Evolutionary conservation across 2,329 filamentous ascomycete species (phyloP).

Genomic region (Metarhizium rileyi): DNA sequence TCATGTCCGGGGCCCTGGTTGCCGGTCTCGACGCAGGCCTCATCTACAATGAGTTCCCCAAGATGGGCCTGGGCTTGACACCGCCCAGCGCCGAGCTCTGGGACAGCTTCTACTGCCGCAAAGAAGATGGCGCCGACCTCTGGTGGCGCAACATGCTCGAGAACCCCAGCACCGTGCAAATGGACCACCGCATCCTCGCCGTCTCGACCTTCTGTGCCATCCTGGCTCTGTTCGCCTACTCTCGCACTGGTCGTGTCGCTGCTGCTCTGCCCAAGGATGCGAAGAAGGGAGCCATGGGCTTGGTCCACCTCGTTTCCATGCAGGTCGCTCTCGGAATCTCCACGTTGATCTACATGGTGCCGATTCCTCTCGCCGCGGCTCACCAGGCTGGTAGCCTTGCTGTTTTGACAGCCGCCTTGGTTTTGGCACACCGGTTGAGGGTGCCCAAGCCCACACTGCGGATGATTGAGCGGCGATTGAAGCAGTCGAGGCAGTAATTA

Average conservation of each 20-base stretch:
- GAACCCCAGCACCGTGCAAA: constrained; percentile 90
- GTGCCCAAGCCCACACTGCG: constrained; percentile 57
- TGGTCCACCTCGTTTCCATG: constrained; percentile 71
- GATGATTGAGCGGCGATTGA: constrained; percentile 44
- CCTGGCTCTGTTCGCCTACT: constrained; percentile 70
- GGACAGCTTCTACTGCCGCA: constrained; percentile 75
- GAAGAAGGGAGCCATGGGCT: constrained; percentile 61
- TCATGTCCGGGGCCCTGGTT: constrained; percentile 87
- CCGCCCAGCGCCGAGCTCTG: constrained; percentile 79
- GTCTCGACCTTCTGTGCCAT: constrained; percentile 80
- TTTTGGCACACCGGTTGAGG: constrained; percentile 70
- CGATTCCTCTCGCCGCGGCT: constrained; percentile 74
- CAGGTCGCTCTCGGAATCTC: constrained; percentile 83
- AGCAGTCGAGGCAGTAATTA: constrained; percentile 15
- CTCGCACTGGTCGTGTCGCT: constrained; percentile 52
- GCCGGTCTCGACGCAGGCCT: constrained; percentile 91
- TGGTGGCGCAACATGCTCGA: constrained; percentile 98
- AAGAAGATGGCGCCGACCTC: constrained; percentile 68
- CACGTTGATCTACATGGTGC: constrained; percentile 90
- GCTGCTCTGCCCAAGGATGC: constrained; percentile 53
- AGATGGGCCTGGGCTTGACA: constrained; percentile 77
- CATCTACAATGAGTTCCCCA: constrained; percentile 98
- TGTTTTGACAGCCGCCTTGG: constrained; percentile 69
- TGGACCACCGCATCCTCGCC: constrained; percentile 89
- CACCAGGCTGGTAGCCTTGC: constrained; percentile 89